These are phyloP conservation scores for Boletus insuetus DNA, from an alignment of 768 basidiomycete genomes.

Conservation along the genomic window DNA sequence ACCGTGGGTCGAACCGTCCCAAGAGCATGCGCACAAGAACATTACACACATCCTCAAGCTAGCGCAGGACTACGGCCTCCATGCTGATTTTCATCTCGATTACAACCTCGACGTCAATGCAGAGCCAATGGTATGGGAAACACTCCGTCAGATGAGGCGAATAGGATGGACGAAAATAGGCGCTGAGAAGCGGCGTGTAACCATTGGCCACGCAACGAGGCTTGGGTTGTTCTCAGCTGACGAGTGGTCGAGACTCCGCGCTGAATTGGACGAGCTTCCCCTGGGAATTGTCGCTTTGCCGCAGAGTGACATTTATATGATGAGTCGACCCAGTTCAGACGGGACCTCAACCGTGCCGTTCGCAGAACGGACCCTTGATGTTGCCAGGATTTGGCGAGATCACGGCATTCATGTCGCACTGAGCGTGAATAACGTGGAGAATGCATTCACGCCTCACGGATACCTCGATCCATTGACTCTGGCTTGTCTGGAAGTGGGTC, in stretches of 20 bases:
- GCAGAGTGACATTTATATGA: conserved; percentile 69
- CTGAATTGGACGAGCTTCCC: conserved; percentile 39
- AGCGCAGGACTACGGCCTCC: conserved; percentile 35
- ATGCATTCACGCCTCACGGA: conserved; percentile 70
- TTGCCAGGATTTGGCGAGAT: conserved; percentile 44
- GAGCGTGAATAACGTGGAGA: conserved; percentile 64
- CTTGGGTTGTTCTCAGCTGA: conserved; percentile 46
- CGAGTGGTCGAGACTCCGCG: conserved; percentile 46
- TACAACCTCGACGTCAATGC: conserved; percentile 54
- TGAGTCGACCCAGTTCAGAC: conserved; percentile 40
- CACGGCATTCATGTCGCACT: conserved; percentile 50
- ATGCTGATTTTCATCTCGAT: conserved; percentile 67
- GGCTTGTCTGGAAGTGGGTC: conserved; percentile 53
- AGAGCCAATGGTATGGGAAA: conserved; percentile 55
- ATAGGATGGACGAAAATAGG: conserved; percentile 25
- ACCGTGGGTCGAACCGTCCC: conserved; percentile 58
- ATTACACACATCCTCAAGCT: conserved; percentile 51
- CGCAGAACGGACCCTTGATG: conserved; percentile 54
- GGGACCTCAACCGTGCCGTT: conserved; percentile 31
- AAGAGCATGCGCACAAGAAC: conserved; percentile 48
- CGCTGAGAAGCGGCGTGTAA: conserved; percentile 39
- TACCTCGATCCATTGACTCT: conserved; percentile 59
- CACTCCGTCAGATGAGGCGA: conserved; percentile 42
- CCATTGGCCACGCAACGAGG: conserved; percentile 61
- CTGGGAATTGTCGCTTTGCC: conserved; percentile 56